Evolutionary conservation across 441 rosid species (phyloP).

Genomic region (Populus hybrid): DNA sequence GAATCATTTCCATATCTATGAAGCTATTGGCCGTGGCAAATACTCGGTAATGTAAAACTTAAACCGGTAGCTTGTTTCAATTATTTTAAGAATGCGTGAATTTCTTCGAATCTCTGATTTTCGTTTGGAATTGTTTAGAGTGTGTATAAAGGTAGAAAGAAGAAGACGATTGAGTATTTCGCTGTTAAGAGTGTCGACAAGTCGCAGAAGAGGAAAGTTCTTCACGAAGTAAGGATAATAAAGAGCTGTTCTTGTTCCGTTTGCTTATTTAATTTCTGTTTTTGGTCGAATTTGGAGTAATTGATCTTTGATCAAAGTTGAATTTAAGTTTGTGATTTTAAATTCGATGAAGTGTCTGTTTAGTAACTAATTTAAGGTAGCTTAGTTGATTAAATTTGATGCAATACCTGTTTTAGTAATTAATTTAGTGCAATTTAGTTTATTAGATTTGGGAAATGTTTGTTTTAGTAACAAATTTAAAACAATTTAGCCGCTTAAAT

Average conservation of each 20-base stretch:
- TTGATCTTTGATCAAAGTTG: too few species aligned
- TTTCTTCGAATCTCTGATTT: conserved; percentile 3
- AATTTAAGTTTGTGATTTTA: not conserved
- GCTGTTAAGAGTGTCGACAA: conserved; percentile 94
- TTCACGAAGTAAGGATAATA: conserved; percentile 73
- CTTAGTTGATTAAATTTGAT: too few species aligned
- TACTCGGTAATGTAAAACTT: conserved; percentile 59
- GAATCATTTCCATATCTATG: conserved; percentile 94
- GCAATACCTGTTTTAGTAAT: too few species aligned
- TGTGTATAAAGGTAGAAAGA: conserved; percentile 95
- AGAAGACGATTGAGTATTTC: conserved; percentile 92
- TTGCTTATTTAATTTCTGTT: not conserved
- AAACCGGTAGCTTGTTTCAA: not conserved
- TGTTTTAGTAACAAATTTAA: too few species aligned
- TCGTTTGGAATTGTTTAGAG: conserved; percentile 36
- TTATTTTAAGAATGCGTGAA: not conserved
- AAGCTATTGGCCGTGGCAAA: conserved; percentile 95
- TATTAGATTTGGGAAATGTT: too few species aligned
- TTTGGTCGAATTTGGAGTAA: too few species aligned
- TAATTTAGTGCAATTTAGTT: too few species aligned
- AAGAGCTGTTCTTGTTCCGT: not conserved
- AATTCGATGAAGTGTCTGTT: not conserved
- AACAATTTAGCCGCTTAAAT: too few species aligned
- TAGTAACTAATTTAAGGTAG: not conserved
- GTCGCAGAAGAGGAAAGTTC: conserved; percentile 84